phyloP scores from a whole-genome alignment of 306 rosid genomes.

The Neltuma alba region DNA sequence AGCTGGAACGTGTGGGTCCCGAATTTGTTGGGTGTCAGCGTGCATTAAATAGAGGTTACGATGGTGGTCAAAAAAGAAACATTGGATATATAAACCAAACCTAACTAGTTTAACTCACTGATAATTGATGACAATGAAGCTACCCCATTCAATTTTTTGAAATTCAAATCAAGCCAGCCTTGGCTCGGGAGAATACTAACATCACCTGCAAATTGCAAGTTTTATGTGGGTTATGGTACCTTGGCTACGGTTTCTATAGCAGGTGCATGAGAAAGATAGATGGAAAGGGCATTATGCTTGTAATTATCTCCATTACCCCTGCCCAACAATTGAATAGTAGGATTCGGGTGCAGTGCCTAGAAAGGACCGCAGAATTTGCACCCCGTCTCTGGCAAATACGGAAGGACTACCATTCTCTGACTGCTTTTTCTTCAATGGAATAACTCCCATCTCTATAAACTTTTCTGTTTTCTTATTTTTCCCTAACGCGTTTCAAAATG shows the following conservation, averaged over 20 bases:
- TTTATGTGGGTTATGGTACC: background rate
- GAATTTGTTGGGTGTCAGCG: background rate
- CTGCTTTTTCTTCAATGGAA: background rate
- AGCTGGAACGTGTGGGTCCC: slow-evolving; percentile 1
- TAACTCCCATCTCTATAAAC: background rate
- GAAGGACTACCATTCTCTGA: background rate
- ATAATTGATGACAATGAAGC: background rate
- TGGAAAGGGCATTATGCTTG: background rate
- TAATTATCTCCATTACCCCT: background rate
- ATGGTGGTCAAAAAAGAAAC: background rate
- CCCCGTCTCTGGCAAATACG: slow-evolving; percentile 24
- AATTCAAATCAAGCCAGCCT: slow-evolving; percentile 1
- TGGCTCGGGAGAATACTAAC: slow-evolving; percentile 6
- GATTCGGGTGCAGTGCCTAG: slow-evolving; percentile 22
- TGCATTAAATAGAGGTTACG: background rate
- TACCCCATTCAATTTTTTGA: background rate
- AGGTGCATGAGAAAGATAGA: background rate
- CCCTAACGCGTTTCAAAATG: background rate
- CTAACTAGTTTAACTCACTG: background rate
- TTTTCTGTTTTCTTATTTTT: background rate
- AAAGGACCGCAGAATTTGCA: slow-evolving; percentile 31
- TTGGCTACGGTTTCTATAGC: background rate
- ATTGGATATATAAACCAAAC: background rate
- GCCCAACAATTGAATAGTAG: background rate
- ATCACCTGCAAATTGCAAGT: slow-evolving; percentile 9